Conservation (phyloP, 441 rosid species). For the Populus hybrid region DNA sequence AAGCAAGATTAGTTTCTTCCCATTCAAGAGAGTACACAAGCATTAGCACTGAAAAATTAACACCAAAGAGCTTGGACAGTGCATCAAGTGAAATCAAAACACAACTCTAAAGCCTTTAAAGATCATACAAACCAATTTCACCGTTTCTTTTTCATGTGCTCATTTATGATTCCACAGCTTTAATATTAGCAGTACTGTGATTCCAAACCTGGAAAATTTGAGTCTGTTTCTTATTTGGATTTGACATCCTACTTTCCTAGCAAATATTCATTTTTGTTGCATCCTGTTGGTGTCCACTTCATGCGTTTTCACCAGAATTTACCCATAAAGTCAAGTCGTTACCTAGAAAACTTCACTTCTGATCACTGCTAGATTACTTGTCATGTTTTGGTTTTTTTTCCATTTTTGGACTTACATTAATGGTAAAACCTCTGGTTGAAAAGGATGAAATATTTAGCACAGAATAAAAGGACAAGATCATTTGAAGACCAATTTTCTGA, state of each 20-base stretch:
- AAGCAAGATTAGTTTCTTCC: conserved; percentile 3
- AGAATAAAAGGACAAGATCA: background rate
- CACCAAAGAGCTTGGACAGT: conserved; percentile 2
- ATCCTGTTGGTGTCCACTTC: background rate
- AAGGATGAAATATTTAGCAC: background rate
- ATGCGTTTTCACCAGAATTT: conserved; percentile 3
- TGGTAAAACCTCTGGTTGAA: background rate
- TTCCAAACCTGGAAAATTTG: background rate
- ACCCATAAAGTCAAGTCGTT: background rate
- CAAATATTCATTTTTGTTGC: background rate
- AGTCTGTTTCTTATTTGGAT: background rate
- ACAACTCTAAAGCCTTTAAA: background rate
- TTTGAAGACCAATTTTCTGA: background rate
- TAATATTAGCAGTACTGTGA: background rate
- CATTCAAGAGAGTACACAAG: background rate
- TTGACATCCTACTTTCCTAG: background rate
- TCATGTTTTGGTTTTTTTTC: background rate
- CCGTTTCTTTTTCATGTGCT: background rate
- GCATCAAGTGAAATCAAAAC: background rate
- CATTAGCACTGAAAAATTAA: conserved; percentile 7
- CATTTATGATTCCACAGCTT: background rate
- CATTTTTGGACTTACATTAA: background rate
- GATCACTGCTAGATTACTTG: background rate
- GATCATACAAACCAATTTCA: background rate
- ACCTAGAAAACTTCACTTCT: background rate